A percentile compares a stretch with the other conserved stretches of the same genome.
Evolutionary conservation across 352 stramenopile species (phyloP).

Genomic region (Blastocystis sp.): DNA sequence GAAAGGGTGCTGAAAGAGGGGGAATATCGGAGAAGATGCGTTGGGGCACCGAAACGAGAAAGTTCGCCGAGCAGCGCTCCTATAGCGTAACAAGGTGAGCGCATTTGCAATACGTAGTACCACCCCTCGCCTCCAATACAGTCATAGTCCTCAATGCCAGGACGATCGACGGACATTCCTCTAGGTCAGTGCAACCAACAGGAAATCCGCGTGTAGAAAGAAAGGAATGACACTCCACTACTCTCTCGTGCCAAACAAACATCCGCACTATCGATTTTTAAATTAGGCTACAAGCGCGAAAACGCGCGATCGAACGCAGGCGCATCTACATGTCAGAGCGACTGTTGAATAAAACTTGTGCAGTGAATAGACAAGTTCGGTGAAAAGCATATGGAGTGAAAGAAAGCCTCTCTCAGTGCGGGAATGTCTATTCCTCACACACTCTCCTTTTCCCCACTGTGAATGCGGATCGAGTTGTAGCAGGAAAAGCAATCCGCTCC

Average conservation of each 20-base stretch:
- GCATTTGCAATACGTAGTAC: conserved; percentile 10
- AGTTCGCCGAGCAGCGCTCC: conserved; percentile 68
- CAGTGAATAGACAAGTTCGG: conserved; percentile 7
- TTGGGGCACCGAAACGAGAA: conserved; percentile 28
- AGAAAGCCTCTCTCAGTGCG: background rate
- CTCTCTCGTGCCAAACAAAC: too few relatives aligned
- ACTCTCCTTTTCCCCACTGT: background rate
- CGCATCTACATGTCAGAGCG: background rate
- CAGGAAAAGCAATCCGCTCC: background rate
- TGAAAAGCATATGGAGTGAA: background rate
- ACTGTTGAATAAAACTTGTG: background rate
- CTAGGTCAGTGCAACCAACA: background rate
- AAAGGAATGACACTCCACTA: background rate
- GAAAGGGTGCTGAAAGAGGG: conserved; percentile 23
- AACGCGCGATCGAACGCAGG: background rate
- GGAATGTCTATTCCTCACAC: background rate
- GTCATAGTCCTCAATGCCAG: conserved; percentile 16
- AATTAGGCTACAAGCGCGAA: background rate
- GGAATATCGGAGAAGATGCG: conserved; percentile 59
- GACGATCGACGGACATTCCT: background rate
- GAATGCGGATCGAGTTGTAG: conserved; percentile 10
- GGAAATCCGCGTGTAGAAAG: conserved; percentile 2
- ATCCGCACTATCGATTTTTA: too few relatives aligned
- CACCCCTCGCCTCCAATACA: conserved; percentile 64
- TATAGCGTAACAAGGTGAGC: background rate